Evolutionary conservation across 345 rosid genomes (phyloP).

Genomic region (Boechera divaricarpa): DNA sequence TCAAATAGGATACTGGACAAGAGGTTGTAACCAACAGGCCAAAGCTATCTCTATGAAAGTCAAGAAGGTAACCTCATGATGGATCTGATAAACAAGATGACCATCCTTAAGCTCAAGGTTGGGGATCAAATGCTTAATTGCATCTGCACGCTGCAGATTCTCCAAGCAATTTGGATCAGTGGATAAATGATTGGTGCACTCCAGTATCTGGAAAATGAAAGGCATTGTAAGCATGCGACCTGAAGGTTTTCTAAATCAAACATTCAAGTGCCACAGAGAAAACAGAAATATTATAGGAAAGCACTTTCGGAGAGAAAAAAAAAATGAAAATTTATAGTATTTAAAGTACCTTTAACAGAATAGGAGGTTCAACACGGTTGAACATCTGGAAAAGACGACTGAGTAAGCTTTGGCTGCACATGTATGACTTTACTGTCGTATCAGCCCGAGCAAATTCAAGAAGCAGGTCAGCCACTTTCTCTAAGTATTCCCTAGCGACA

Average conservation of each 20-base stretch:
- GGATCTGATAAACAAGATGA: conserved; percentile 78
- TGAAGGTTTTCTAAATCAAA: conserved; percentile 23
- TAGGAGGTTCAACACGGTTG: conserved; percentile 83
- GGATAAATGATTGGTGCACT: conserved; percentile 87
- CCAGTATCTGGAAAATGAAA: conserved; percentile 61
- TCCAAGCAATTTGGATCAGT: conserved; percentile 96
- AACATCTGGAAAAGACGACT: conserved; percentile 94
- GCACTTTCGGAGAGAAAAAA: background rate
- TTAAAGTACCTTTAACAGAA: conserved; percentile 77
- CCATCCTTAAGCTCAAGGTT: conserved; percentile 95
- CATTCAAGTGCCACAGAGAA: conserved; percentile 5
- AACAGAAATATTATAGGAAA: background rate
- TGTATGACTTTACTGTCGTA: conserved; percentile 83
- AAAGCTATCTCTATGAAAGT: conserved; percentile 17
- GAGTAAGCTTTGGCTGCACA: conserved; percentile 96
- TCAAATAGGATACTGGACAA: conserved; percentile 12
- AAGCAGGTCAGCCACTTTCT: conserved; percentile 95
- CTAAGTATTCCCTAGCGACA: conserved; percentile 91
- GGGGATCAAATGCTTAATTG: conserved; percentile 91
- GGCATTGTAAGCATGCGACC: conserved; percentile 30
- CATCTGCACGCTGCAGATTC: conserved; percentile 96
- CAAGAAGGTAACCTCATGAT: conserved; percentile 71
- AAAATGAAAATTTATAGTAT: background rate
- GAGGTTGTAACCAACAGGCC: conserved; percentile 6
- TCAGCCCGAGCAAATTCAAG: conserved; percentile 98